Conservation (phyloP, 768 basidiomycete genomes). For the Kwoniella heveanensis region DNA sequence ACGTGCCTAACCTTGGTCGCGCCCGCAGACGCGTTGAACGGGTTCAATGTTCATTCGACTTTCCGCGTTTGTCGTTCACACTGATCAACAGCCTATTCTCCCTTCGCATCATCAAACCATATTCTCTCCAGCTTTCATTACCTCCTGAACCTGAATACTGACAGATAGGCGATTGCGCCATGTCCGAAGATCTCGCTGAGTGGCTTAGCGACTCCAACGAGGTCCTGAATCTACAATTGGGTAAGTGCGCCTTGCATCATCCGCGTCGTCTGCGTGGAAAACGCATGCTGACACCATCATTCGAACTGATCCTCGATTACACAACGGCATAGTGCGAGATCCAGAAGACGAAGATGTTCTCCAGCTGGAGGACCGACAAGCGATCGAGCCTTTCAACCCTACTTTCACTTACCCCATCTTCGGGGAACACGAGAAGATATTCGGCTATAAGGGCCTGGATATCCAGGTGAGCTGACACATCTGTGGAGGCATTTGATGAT, state of each 20-base stretch:
- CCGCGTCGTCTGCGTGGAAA: too few species aligned
- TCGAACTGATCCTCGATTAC: too few species aligned
- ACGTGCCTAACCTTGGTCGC: too few species aligned
- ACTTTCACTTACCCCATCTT: conserved; percentile 95
- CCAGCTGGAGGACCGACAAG: conserved; percentile 63
- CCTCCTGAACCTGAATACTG: background rate
- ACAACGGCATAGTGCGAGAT: conserved; percentile 68
- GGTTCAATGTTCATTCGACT: too few species aligned
- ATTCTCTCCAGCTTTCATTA: too few species aligned
- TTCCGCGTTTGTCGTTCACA: too few species aligned
- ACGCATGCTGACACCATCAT: too few species aligned
- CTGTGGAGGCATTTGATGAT: background rate
- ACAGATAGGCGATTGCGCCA: too few species aligned
- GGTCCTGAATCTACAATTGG: conserved; percentile 72
- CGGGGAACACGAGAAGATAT: conserved; percentile 94
- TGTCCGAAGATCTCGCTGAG: conserved; percentile 59
- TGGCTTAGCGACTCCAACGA: conserved; percentile 83
- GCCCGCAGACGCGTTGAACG: too few species aligned
- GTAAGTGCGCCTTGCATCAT: conserved; percentile 58
- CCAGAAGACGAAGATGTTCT: conserved; percentile 66
- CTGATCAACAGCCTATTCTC: too few species aligned
- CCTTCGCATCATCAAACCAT: too few species aligned
- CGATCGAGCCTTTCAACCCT: conserved; percentile 70
- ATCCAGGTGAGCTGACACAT: conserved; percentile 68
- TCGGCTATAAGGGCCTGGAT: conserved; percentile 81